Percentiles rank a stretch among this genome's conserved stretches.
These are phyloP conservation scores for Lactarius hengduanensis DNA, from an alignment of 768 basidiomycete species.

Conservation along the genomic window DNA sequence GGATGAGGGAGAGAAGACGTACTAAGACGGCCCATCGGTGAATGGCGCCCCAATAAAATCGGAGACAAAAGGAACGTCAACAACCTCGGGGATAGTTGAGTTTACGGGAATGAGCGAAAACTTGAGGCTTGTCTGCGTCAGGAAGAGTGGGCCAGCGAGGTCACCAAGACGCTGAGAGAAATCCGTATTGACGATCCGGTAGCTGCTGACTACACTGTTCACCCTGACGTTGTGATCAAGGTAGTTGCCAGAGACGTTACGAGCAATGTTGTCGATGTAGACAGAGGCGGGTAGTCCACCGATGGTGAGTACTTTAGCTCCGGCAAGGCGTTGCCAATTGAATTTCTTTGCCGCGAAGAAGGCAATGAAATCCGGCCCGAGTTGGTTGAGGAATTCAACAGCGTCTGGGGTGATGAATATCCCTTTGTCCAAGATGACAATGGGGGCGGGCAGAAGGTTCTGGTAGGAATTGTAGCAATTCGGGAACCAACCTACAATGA, in stretches of 20 bases:
- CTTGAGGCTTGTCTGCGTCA: slow-evolving; percentile 46
- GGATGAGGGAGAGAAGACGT: slow-evolving; percentile 29
- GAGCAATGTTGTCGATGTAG: slow-evolving; percentile 57
- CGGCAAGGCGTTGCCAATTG: slow-evolving; percentile 60
- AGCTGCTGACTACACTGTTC: slow-evolving; percentile 61
- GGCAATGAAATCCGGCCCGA: slow-evolving; percentile 46
- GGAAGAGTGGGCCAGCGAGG: slow-evolving; percentile 53
- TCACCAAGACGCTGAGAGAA: slow-evolving; percentile 60
- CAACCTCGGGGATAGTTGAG: slow-evolving; percentile 47
- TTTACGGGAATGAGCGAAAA: slow-evolving; percentile 48
- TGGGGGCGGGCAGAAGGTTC: slow-evolving; percentile 58
- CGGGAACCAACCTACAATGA: slow-evolving; percentile 51
- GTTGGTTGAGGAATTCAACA: slow-evolving; percentile 47
- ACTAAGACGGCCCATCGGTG: slow-evolving; percentile 54
- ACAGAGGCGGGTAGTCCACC: slow-evolving; percentile 51
- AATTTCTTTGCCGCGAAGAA: slow-evolving; percentile 47
- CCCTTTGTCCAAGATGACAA: slow-evolving; percentile 29
- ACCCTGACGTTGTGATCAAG: slow-evolving; percentile 62
- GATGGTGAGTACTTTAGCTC: slow-evolving; percentile 55
- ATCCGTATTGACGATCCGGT: slow-evolving; percentile 41
- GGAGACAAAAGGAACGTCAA: slow-evolving; percentile 54
- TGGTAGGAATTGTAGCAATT: slow-evolving; percentile 46
- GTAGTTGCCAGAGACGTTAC: slow-evolving; percentile 58
- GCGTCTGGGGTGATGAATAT: slow-evolving; percentile 57
- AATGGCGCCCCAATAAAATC: slow-evolving; percentile 47